Evolutionary conservation across 208 protist species (phyloP), one percentile per base, ranked within the genome.

Genomic region (Wallacemonas sp.): DNA sequence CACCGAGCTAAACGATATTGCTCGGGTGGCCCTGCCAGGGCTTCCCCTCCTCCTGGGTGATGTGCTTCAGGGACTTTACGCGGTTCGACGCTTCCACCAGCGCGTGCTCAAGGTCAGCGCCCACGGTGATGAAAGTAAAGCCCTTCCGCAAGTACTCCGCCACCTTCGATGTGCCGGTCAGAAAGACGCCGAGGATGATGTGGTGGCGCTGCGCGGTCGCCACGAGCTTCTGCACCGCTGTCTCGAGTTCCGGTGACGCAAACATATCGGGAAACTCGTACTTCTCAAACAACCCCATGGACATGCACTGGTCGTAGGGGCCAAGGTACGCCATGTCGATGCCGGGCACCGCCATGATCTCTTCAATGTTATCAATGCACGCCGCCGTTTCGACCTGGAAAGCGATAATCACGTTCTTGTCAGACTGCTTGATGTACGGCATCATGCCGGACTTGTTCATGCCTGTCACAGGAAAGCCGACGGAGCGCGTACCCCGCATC

Each of bases 281-380:
- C 48, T 80, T 74, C 29, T 80, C 53, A 41, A 77, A 81, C 19
- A 81, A 42, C 3, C 70, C 70, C 70, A 77, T 73, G 15, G 75
- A 81, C 53, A 81, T 63, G 64, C 69, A 71, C 32, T 70, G 65
- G 34, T 81, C 75, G 32, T 68, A 73, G 22, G 67, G 69, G 12
- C 75, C 75, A 12, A 81, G 63, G 54, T 72, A 81, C 12, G 75
- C 75, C 44, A 81, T 81, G 44, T 81, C 75, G 34, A 76, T 61
- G 26, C 75, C 75, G 12, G 66, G 66, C 54, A 81, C 75, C 15
- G 68, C 64, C 67, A 81, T 69, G 38, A 81, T 75, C 9, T 63
- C 59, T 0, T 76, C 68, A 24, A 81, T 71, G 61, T 81, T 76
- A 41, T 71, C 63, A 36, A 81, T 71, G 64, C 68, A 74, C 19